phyloP scores from a whole-genome alignment of 2,329 filamentous ascomycete species.

The Ceratocystis lukuohia region DNA sequence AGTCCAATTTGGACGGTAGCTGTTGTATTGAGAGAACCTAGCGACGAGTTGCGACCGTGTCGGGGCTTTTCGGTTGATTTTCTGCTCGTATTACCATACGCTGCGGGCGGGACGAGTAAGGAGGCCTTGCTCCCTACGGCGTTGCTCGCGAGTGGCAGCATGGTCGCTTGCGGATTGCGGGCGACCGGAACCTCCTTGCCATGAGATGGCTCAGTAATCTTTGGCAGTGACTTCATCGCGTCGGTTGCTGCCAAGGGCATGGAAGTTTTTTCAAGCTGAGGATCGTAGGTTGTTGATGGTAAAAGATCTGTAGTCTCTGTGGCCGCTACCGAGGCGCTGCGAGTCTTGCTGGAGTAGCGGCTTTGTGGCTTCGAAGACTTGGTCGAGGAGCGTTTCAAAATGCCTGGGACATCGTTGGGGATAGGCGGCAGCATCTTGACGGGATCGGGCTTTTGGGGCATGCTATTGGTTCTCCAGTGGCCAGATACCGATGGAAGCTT shows the following conservation, averaged over 20 bases:
- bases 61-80: conserved; percentile 22
- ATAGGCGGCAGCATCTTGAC: conserved; percentile 8
- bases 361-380: background rate
- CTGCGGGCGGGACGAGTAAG: conserved; percentile 11
- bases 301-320: conserved; percentile 5
- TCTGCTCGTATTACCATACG: background rate
- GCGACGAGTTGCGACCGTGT: conserved; percentile 40
- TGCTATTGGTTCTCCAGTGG: background rate
- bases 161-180: background rate
- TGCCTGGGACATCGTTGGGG: background rate
- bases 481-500: background rate
- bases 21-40: conserved; percentile 44
- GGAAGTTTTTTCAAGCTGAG: background rate
- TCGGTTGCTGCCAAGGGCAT: background rate
- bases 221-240: background rate
- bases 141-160: background rate
- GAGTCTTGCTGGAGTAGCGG: background rate
- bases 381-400: conserved; percentile 3
- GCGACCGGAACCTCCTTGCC: background rate
- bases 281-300: conserved; percentile 12
- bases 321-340: background rate
- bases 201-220: background rate
- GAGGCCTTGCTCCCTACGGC: background rate
- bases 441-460: conserved; percentile 16
- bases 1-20: conserved; percentile 61